phyloP scores from a whole-genome alignment of 108 stramenopile genomes.

The Cylindrotheca fusiformis region DNA sequence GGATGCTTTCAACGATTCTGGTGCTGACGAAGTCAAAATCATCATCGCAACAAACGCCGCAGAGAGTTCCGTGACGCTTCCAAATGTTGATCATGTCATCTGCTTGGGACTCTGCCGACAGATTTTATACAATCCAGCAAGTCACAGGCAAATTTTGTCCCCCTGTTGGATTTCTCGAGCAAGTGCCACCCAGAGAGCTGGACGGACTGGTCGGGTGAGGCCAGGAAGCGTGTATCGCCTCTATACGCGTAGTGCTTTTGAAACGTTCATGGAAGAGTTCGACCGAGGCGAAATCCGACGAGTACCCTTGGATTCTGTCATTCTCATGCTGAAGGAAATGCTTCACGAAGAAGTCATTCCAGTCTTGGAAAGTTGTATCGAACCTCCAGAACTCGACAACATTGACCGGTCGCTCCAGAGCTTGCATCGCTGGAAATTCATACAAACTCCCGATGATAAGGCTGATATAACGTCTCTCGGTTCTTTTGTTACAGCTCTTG shows the following conservation, averaged over 20 bases:
- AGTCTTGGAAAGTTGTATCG: slow-evolving; percentile 71
- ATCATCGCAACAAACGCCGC: slow-evolving; percentile 98
- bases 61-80: slow-evolving; percentile 95
- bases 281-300: slow-evolving; percentile 80
- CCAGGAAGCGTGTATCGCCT: slow-evolving; percentile 90
- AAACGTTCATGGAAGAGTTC: slow-evolving; percentile 67
- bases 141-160: slow-evolving; percentile 75
- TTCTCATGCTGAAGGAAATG: slow-evolving; percentile 73
- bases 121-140: slow-evolving; percentile 70
- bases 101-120: slow-evolving; percentile 88
- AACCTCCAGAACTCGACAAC: slow-evolving; percentile 70
- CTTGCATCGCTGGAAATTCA: slow-evolving; percentile 62
- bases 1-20: slow-evolving; percentile 71
- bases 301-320: slow-evolving; percentile 78
- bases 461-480: slow-evolving; percentile 75
- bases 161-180: slow-evolving; percentile 89
- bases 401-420: slow-evolving; percentile 75
- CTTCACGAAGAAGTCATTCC: slow-evolving; percentile 63
- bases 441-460: slow-evolving; percentile 53
- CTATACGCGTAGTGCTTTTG: slow-evolving; percentile 62
- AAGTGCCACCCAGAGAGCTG: slow-evolving; percentile 91
- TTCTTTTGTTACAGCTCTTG: slow-evolving; percentile 72
- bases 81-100: slow-evolving; percentile 94
- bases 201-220: slow-evolving; percentile 90
- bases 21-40: slow-evolving; percentile 74